These are phyloP conservation scores for Areca catechu DNA, from an alignment of 176 grass and related monocot species.

Conservation along the genomic window DNA sequence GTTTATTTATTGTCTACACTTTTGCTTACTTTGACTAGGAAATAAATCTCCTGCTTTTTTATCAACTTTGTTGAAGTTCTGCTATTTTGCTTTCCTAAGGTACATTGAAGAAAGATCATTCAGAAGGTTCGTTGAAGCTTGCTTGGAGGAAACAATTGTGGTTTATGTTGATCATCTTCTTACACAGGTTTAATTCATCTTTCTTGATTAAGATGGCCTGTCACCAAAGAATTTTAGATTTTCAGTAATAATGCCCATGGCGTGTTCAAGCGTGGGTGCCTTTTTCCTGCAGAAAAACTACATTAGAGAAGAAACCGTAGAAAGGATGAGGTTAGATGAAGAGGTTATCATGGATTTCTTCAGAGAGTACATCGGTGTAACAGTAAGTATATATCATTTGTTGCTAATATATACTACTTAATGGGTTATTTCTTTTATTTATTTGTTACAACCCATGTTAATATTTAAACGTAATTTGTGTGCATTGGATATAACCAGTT, in stretches of 20 bases:
- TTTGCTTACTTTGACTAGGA: no score
- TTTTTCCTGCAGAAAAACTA: slow-evolving; percentile 50
- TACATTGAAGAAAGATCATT: slow-evolving; percentile 97
- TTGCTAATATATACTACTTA: not conserved
- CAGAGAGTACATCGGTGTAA: slow-evolving; percentile 70
- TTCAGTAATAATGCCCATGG: no score
- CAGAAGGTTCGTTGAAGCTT: slow-evolving; percentile 96
- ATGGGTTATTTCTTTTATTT: no score
- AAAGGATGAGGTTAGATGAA: slow-evolving; percentile 95
- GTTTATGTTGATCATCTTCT: slow-evolving; percentile 86
- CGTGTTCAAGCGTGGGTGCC: not conserved
- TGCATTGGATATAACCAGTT: slow-evolving; percentile 1
- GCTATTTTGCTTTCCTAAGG: slow-evolving; percentile 24
- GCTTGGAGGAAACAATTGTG: slow-evolving; percentile 90
- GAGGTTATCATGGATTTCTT: slow-evolving; percentile 98
- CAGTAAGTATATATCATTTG: slow-evolving; percentile 49
- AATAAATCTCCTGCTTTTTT: no score
- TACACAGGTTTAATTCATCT: slow-evolving; percentile 50
- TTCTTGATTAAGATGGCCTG: not conserved
- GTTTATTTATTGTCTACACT: no score
- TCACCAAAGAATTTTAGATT: no score
- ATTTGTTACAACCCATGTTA: not conserved
- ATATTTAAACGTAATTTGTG: not conserved
- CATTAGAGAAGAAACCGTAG: slow-evolving; percentile 80
- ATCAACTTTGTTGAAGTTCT: not conserved